phyloP scores from a whole-genome alignment of 2,329 filamentous ascomycete genomes.

The Phaeosphaeriaceae sp. region DNA sequence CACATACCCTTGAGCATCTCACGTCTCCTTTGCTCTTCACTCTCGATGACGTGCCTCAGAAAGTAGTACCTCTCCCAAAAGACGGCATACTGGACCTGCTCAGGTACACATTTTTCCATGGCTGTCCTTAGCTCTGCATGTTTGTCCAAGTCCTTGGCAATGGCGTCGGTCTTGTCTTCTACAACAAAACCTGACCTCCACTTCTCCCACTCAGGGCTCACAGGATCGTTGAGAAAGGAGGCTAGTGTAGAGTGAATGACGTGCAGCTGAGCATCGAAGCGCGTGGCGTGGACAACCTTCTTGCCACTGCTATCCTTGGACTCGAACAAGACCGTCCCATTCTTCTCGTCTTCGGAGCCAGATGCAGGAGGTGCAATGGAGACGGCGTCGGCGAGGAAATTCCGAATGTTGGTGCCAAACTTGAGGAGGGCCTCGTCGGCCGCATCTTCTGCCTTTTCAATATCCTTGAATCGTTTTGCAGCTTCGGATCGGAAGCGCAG shows the following conservation, averaged over 20 bases:
- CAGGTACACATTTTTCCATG: constrained; percentile 97
- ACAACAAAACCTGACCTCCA: constrained; percentile 80
- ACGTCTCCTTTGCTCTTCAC: constrained; percentile 84
- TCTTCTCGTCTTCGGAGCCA: constrained; percentile 53
- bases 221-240: constrained; percentile 80
- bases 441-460: constrained; percentile 91
- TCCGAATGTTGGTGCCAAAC: constrained; percentile 86
- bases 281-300: constrained; percentile 90
- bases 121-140: constrained; percentile 83
- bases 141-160: constrained; percentile 80
- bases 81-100: constrained; percentile 81
- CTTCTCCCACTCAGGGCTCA: constrained; percentile 72
- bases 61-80: constrained; percentile 99
- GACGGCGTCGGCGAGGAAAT: constrained; percentile 90
- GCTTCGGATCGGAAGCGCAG: constrained; percentile 78
- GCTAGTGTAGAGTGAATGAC: constrained; percentile 88
- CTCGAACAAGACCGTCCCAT: constrained; percentile 77
- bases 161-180: constrained; percentile 82
- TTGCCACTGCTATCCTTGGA: constrained; percentile 90
- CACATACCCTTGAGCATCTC: constrained; percentile 88
- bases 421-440: constrained; percentile 93
- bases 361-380: constrained; percentile 76
- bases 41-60: constrained; percentile 88
- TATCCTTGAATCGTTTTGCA: constrained; percentile 81
- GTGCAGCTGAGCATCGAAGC: constrained; percentile 94